Percentiles rank a stretch among this genome's conserved stretches.
These are phyloP conservation scores for Populus davidiana DNA, from an alignment of 345 rosid genomes.

Conservation along the genomic window DNA sequence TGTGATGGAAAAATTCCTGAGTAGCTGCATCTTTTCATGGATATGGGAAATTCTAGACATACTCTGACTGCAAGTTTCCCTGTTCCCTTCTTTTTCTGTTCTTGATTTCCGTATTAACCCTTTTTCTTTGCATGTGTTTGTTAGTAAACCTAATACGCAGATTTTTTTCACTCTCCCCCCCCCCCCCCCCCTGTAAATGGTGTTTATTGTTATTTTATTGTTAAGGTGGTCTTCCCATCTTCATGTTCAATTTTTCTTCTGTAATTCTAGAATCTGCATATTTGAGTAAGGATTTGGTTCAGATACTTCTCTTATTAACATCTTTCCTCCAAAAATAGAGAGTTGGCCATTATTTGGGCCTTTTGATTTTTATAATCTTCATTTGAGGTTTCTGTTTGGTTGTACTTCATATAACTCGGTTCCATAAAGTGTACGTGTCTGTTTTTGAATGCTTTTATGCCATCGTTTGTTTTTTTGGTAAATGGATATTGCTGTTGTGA, in stretches of 20 bases:
- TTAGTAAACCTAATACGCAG: background rate
- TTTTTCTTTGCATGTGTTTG: background rate
- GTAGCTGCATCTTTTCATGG: background rate
- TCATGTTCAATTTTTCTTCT: background rate
- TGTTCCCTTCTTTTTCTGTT: background rate
- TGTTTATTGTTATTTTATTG: no score
- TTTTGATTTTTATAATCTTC: background rate
- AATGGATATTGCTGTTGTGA: conserved; percentile 21
- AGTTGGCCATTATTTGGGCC: background rate
- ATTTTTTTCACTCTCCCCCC: background rate
- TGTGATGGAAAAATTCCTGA: background rate
- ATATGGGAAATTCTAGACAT: background rate
- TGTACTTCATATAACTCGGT: background rate
- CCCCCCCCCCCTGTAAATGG: no score
- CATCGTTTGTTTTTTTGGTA: background rate
- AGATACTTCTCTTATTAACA: background rate
- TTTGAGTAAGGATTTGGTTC: background rate
- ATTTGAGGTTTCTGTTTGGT: background rate
- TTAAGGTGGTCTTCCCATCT: background rate
- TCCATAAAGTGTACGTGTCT: background rate
- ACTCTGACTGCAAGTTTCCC: background rate
- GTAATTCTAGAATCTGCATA: background rate
- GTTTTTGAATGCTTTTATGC: background rate
- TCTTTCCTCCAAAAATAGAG: background rate
- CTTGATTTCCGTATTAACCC: background rate